Evolutionary conservation across 306 rosid genomes (phyloP), one percentile per base, ranked within the genome.

Genomic region (Trifolium fragiferum): DNA sequence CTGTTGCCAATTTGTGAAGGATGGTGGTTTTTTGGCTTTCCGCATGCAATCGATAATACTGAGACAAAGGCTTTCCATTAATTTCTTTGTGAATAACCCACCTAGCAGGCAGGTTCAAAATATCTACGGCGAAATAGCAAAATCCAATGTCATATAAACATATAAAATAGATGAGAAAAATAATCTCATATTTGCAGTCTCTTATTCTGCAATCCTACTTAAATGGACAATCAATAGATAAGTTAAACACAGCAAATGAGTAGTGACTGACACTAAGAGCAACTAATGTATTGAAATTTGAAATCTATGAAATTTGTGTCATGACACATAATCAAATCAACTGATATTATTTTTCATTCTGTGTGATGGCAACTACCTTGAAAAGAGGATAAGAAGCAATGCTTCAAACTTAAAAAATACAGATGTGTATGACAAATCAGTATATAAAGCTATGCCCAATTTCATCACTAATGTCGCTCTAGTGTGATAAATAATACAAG

Each of bases 401-500:
- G 57, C 38, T 19, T 75, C 69, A 19, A 70, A 21, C 70, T 15
- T 63, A 3, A 30, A 70, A 77, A 64, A 81, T 64, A 70, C 38
- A 63, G 27, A 23, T 23, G 25, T 1, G 20, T 12, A 23, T 70
- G 78, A 25, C 59, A 72, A 46, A 70, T 32, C 44, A 70, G 77
- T 60, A 68, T 69, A 75, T 30, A 65, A 81, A 70, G 81, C 73
- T 46, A 76, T 46, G 66, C 32, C 59, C 32, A 76, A 57, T 81
- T 68, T 62, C 78, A 71, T 57, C 59, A 78, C 75, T 58, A 35
- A 76, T 64, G 75, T 20, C 35, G 18, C 19, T 81, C 81, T 33
- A 75, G 73, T 69, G 67, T 75, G 49, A 54, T 81, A 70, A 81
- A 70, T 70, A 70, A 64, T 69, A 81, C 84, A 75, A 40, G 54